phyloP scores from a whole-genome alignment of 495 filamentous ascomycete species.

The Penicillium manginii region DNA sequence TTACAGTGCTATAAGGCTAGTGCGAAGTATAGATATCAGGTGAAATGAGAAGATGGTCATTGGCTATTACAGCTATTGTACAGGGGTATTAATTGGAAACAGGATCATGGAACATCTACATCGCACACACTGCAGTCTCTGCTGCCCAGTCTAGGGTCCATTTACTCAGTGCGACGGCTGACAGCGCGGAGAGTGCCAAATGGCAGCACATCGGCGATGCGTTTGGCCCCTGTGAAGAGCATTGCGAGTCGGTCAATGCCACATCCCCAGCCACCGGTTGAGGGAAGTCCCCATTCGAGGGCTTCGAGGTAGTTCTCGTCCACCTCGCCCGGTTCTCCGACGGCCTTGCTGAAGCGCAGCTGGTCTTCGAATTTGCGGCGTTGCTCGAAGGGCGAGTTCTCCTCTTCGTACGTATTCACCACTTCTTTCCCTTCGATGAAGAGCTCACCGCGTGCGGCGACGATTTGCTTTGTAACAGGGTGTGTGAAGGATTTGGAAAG shows the following conservation, averaged over 20 bases:
- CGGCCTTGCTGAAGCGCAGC: conserved; percentile 43
- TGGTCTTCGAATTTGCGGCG: conserved; percentile 78
- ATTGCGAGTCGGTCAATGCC: conserved; percentile 89
- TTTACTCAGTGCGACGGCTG: conserved; percentile 32
- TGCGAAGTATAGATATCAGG: background rate
- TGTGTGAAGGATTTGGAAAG: conserved; percentile 81
- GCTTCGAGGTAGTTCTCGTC: conserved; percentile 86
- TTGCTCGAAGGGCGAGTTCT: conserved; percentile 90
- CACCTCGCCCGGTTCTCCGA: conserved; percentile 49
- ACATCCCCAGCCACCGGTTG: conserved; percentile 95
- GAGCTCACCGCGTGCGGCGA: conserved; percentile 84
- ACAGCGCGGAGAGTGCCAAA: conserved; percentile 78
- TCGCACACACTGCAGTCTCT: conserved; percentile 54
- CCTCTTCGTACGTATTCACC: conserved; percentile 96
- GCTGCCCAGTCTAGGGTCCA: no score
- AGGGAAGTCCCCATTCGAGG: conserved; percentile 84
- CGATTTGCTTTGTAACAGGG: conserved; percentile 62
- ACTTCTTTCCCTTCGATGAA: conserved; percentile 81
- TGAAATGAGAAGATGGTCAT: background rate
- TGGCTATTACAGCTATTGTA: conserved; percentile 5
- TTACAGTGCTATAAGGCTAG: background rate
- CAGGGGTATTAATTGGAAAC: conserved; percentile 7
- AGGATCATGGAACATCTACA: conserved; percentile 31
- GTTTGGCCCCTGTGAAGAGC: conserved; percentile 74
- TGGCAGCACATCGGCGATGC: conserved; percentile 80